Base-by-base conservation (phyloP, 1,284 basidiomycete genomes). In the Mrakiaceae sp. region DNA sequence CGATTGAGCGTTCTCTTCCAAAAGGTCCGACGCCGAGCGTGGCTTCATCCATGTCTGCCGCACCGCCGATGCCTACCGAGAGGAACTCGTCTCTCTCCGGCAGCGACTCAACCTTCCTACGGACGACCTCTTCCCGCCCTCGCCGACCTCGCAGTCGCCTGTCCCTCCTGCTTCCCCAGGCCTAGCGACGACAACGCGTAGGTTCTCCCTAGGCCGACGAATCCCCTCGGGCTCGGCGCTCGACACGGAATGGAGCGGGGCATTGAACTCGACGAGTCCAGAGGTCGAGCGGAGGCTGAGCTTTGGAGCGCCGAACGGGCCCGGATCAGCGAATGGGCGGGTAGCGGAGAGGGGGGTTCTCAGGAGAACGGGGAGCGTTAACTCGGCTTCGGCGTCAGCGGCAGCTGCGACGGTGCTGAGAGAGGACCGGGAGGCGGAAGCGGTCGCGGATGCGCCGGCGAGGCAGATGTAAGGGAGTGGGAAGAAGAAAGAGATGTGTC, bases 21-120 rank as follows among this genome's bases (percentile, higher is more conserved):
- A 46, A 40, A 63, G 62, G 46, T 16, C 50, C 56, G 58, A 60
- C 42, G 58, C 64, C 16, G 64, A 66, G 48, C 47, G 64, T 39
- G 64, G 64, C 12, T 66, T 58, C 60, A 66, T 66, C 49, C 60
- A 62, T 11, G 64, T 66, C 55, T 59, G 53, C 14, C 40, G 63
- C 12, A 57, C 51, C 27, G 60, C 59, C 44, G 63, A 64, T 4
- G 58, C 55, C 43, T 64, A 59, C 43, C 63, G 63, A 39, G 63
- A 64, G 11, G 63, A 64, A 58, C 51, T 64, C 16, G 53, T 64
- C 50, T 8, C 40, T 8, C 53, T 59, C 39, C 63, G 63, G 10
- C 48, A 58, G 2, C 51, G 58, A 4, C 58, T 64, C 12, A 58
- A 58, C 51, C 57, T 64, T 40, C 58, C 63, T 3, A 52, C 47